Conservation (phyloP, 306 rosid genomes). For the Purshia tridentata region DNA sequence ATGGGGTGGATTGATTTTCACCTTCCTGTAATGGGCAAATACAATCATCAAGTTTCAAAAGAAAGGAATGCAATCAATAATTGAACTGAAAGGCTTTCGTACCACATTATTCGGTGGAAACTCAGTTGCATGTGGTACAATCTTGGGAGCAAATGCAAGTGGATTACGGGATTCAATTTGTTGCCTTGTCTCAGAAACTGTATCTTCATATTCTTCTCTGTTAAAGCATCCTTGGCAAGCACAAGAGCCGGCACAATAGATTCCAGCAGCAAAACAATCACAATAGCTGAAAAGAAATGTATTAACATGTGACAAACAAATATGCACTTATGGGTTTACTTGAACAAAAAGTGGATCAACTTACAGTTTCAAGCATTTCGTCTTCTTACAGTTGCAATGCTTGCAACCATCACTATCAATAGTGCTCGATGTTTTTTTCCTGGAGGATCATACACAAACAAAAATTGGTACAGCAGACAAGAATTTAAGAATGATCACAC, state of each 20-base stretch:
- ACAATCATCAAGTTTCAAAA: constrained; percentile 20
- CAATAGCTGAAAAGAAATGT: constrained; percentile 55
- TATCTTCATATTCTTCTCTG: constrained; percentile 42
- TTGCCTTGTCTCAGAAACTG: constrained; percentile 38
- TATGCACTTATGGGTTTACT: background rate
- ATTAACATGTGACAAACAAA: constrained; percentile 14
- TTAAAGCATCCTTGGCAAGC: constrained; percentile 68
- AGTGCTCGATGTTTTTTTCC: constrained; percentile 42
- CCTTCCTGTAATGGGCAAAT: constrained; percentile 43
- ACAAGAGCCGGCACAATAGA: constrained; percentile 51
- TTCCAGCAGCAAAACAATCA: constrained; percentile 66
- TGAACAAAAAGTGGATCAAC: constrained; percentile 28
- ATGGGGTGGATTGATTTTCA: constrained; percentile 42
- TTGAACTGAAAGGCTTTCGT: constrained; percentile 15
- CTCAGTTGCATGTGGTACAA: constrained; percentile 35
- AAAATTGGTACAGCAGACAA: constrained; percentile 1
- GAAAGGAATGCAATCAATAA: background rate
- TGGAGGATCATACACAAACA: constrained; percentile 32
- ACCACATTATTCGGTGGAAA: constrained; percentile 39
- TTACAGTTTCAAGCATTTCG: constrained; percentile 78
- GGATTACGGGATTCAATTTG: constrained; percentile 62
- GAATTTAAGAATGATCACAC: background rate
- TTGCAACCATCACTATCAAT: constrained; percentile 42
- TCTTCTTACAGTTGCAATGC: constrained; percentile 68
- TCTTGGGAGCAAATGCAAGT: constrained; percentile 65